Evolutionary conservation across 2,329 filamentous ascomycete species (phyloP).

Genomic region (Xylaria sp.): DNA sequence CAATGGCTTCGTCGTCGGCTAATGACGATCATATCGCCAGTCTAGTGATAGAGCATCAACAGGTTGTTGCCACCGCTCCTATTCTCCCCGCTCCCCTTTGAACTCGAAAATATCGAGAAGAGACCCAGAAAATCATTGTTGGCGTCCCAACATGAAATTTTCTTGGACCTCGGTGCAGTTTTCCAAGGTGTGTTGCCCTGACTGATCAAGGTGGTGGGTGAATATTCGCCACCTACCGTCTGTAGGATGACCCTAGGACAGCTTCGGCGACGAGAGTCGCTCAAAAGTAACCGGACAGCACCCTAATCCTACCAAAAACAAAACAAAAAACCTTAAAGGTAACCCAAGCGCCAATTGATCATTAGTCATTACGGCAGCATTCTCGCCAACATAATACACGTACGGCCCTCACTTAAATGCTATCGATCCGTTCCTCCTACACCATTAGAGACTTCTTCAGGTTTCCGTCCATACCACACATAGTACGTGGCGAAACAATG

Average conservation of each 20-base stretch:
- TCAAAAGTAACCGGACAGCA: not conserved
- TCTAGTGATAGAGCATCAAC: slow-evolving; percentile 1
- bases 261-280: not conserved
- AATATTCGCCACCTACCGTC: not conserved
- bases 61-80: not conserved
- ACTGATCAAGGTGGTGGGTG: not conserved
- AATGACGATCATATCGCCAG: slow-evolving; percentile 2
- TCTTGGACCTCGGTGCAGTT: not conserved
- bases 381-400: not conserved
- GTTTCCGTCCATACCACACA: slow-evolving; percentile 40
- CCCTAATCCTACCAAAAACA: slow-evolving; percentile 2
- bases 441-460: not conserved
- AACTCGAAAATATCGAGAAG: not conserved
- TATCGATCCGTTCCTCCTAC: not conserved
- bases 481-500: slow-evolving; percentile 38
- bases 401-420: not conserved
- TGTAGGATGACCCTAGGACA: not conserved
- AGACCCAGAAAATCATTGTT: too few species aligned
- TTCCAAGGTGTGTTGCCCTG: not conserved
- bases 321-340: slow-evolving; percentile 6
- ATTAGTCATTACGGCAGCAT: slow-evolving; percentile 31
- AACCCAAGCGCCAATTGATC: slow-evolving; percentile 25
- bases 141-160: too few species aligned
- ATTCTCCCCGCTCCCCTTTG: not conserved
- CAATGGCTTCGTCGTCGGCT: slow-evolving; percentile 4